A percentile compares a stretch with the other conserved stretches of the same genome.
Conservation (phyloP, 176 grass and related monocot genomes). For the Thalia dealbata region DNA sequence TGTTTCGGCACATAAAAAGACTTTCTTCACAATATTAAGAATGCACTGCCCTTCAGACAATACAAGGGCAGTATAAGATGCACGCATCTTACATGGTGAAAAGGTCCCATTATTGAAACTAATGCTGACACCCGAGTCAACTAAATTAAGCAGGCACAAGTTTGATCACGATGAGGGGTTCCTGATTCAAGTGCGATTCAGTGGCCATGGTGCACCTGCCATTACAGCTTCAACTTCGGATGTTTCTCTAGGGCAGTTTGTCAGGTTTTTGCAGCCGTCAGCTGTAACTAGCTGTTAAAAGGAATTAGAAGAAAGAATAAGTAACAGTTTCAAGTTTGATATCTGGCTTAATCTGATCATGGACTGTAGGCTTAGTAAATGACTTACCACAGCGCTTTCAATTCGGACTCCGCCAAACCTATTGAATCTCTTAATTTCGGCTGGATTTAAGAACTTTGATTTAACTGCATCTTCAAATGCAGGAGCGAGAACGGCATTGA, state of each 20-base stretch:
- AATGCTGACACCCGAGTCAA: neutral
- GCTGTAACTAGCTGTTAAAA: conserved; percentile 55
- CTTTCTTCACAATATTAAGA: no score
- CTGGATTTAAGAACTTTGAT: conserved; percentile 62
- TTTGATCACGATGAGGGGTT: neutral
- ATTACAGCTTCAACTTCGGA: conserved; percentile 92
- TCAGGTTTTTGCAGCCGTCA: conserved; percentile 76
- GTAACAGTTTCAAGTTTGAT: no score
- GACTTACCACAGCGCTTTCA: conserved; percentile 91
- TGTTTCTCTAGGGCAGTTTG: conserved; percentile 64
- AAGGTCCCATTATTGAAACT: neutral
- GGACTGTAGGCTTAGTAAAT: neutral
- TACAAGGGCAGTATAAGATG: no score
- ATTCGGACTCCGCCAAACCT: conserved; percentile 90
- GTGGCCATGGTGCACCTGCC: conserved; percentile 64
- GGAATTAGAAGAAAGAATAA: neutral
- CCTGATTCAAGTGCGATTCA: neutral
- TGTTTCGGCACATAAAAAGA: no score
- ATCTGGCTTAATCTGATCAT: no score
- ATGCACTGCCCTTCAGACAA: no score
- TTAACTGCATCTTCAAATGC: conserved; percentile 42
- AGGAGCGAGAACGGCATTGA: conserved; percentile 55
- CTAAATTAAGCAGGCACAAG: neutral
- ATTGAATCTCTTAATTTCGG: conserved; percentile 55
- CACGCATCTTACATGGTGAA: neutral